Base-by-base conservation (phyloP, 495 filamentous ascomycete species). In the Neurospora sp. region DNA sequence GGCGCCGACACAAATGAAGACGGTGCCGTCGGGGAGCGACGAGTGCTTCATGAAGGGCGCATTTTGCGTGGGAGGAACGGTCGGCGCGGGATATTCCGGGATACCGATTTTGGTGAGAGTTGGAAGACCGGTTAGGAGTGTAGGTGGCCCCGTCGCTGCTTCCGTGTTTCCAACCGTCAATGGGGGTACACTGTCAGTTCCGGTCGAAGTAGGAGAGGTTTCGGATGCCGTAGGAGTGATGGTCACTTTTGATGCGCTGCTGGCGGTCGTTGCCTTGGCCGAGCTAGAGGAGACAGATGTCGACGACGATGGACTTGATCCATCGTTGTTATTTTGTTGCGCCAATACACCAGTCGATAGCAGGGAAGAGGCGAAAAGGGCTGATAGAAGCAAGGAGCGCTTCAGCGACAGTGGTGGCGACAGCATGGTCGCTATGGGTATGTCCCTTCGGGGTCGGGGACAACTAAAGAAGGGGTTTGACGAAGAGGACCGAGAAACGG, bases 21-120 rank as follows among this genome's bases (percentile, higher is more conserved):
- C 90, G 34, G 96, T 98, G 21, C 96, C 96, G 82, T 98, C 93
- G 0, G 96, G 96, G 9, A 94, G 87, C 62, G 85, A 91, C n/a
- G 93, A 94, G 78, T 91, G 91, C 78, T 96, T 93, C 94, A 99
- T 97, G 80, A 93, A 99, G 37, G 96, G 96, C 31, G 96, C 96
- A 80, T 90, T 87, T 13, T 88, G 85, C 2, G 92, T 97, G 13
- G 93, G 91, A 5, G 96, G 96, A 43, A 97, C 89, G 19, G 87
- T 87, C 4, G 93, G 84, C 6, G 89, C 80, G 10, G 92, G 90
- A 74, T 88, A 89, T 13, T 84, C 85, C 66, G 83, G 78, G 70
- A 81, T 78, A 48, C 31, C 75, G 75, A 80, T 78, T 38, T 78
- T 84, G 6, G 86, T 80, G 74, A 89, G 80, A 39, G 85, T 86